Conservation (phyloP, 306 rosid species). For the Malus sieversii region DNA sequence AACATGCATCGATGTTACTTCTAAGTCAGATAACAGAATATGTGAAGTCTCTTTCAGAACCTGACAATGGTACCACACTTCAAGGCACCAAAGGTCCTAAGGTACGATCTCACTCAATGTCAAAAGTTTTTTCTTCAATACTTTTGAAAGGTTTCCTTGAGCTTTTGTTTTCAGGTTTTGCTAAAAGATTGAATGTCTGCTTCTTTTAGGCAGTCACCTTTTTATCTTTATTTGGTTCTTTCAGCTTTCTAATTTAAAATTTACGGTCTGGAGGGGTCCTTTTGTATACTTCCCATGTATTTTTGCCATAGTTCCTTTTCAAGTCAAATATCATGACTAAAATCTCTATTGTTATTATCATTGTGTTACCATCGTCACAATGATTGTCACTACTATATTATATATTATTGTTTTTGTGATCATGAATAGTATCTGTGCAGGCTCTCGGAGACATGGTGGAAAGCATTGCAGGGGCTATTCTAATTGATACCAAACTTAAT, state of each 20-base stretch:
- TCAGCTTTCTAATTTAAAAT: neutral
- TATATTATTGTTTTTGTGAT: constrained; percentile 13
- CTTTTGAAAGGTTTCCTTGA: neutral
- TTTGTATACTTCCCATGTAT: neutral
- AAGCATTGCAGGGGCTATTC: constrained; percentile 89
- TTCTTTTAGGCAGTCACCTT: neutral
- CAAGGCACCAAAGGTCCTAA: constrained; percentile 61
- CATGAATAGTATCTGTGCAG: constrained; percentile 27
- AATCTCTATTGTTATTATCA: neutral
- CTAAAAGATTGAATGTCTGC: neutral
- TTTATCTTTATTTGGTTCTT: neutral
- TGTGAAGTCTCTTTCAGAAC: constrained; percentile 45
- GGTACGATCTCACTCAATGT: constrained; percentile 34
- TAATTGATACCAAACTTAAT: constrained; percentile 72
- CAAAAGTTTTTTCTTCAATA: neutral
- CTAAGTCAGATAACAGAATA: constrained; percentile 64
- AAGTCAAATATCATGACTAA: neutral
- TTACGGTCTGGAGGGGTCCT: neutral
- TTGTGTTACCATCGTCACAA: neutral
- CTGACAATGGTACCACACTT: constrained; percentile 24
- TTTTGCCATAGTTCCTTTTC: neutral
- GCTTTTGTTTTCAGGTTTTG: neutral
- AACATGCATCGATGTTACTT: constrained; percentile 60
- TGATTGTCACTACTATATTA: neutral
- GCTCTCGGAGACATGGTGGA: constrained; percentile 92